Conservation (phyloP, 768 basidiomycete genomes). For the Ephemerocybe angulata region DNA sequence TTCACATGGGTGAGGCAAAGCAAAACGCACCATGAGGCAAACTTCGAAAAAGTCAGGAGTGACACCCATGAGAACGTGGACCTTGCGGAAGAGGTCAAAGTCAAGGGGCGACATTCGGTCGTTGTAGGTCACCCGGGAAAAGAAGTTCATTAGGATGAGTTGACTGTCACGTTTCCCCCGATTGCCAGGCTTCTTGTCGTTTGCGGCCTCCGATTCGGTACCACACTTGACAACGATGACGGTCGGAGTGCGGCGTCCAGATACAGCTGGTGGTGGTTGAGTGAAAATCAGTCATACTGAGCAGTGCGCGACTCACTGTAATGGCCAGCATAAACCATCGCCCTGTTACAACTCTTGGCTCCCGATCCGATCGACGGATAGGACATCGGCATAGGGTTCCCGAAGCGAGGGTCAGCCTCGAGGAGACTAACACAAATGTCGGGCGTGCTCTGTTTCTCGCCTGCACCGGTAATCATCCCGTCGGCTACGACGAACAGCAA, state of each 20-base stretch:
- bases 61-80: conserved; percentile 95
- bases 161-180: conserved; percentile 98
- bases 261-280: conserved; percentile 48
- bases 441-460: conserved; percentile 93
- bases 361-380: conserved; percentile 91
- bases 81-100: conserved; percentile 96
- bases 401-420: conserved; percentile 93
- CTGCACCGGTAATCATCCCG: conserved; percentile 97
- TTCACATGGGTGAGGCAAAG: background rate
- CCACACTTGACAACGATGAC: conserved; percentile 96
- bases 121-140: conserved; percentile 98
- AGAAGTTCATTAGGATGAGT: conserved; percentile 99
- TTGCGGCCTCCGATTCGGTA: conserved; percentile 74
- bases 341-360: conserved; percentile 84
- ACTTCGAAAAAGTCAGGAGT: conserved; percentile 99
- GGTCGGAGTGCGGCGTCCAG: conserved; percentile 89
- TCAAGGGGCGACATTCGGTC: conserved; percentile 98
- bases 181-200: conserved; percentile 94
- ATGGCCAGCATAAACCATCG: conserved; percentile 99
- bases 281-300: conserved; percentile 4
- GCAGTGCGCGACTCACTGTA: conserved; percentile 65
- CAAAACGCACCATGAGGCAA: conserved; percentile 82
- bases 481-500: conserved; percentile 93
- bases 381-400: conserved; percentile 92
- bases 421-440: conserved; percentile 92